Evolutionary conservation across 176 grass and related monocot genomes (phyloP), one percentile per base, ranked within the genome.

Genomic region (Bolboschoenus planiculmis): DNA sequence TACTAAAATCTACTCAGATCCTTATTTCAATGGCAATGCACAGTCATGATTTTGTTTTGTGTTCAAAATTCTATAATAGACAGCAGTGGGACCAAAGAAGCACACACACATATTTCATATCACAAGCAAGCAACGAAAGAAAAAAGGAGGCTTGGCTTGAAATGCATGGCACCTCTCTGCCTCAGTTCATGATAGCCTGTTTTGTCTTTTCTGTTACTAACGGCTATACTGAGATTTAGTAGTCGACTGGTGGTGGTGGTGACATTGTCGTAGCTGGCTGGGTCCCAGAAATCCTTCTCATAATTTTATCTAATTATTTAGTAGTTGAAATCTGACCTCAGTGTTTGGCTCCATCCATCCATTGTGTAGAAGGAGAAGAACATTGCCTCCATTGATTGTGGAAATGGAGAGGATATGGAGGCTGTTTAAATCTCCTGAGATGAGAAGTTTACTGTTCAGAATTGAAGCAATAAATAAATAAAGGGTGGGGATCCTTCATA

Each of bases 121-220:
- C 7, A 37, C 3, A 79, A 50, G 10, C 21, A 77, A 55, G 5
- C 42, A 50, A 53, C 13, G 70, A 40, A 57, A 79, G 15, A 16
- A 10, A 10, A 15, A 18, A 60, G 78, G 7, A 81, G 59, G 31
- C 79, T 64, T 82, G 57, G 57, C 79, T 82, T 82, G 35, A 82
- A 82, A 82, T 82, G 59, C 79, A 82, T 82, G 42, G 40, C 79
- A 82, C 36, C 57, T 46, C 37, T 31, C 3, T 36, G 31, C 11
- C 2, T 18, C 1, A 75, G 30, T 48, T 26, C 42, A 75, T 75
- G 23, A 75, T 75, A 72, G 20, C 20, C 5, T 76, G 44, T 51
- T 76, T n/a, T 76, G 71, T 76, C 71, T 76, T 50, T 76, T 76
- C 44, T 76, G 44, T 76, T 76, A 31, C 39, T 30, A 76, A 76